phyloP scores from a whole-genome alignment of 257 asterid species.

The Buddleja alternifolia region DNA sequence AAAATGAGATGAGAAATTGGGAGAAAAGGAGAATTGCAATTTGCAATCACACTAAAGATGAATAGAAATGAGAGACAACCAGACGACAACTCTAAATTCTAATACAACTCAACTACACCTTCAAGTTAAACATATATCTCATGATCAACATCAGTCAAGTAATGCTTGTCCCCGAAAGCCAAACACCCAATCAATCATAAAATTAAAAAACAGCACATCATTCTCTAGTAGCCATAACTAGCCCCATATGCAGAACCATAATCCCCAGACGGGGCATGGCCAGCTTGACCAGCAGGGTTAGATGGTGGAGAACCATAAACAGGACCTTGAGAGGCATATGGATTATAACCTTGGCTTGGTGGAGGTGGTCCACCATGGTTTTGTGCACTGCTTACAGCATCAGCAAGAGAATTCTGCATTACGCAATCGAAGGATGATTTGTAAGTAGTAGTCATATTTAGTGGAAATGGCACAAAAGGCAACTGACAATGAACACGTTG shows the following conservation, averaged over 20 bases:
- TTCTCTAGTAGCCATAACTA: too few relatives aligned
- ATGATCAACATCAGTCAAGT: too few relatives aligned
- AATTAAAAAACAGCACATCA: too few relatives aligned
- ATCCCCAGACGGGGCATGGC: conserved; percentile 57
- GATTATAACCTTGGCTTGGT: conserved; percentile 63
- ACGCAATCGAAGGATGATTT: not conserved
- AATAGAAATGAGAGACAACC: too few relatives aligned
- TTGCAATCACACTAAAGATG: too few relatives aligned
- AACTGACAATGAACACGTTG: not conserved
- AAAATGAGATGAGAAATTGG: too few relatives aligned
- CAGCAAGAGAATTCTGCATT: conserved; percentile 75
- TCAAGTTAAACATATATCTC: too few relatives aligned
- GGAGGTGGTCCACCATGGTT: conserved; percentile 41
- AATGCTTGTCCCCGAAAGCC: too few relatives aligned
- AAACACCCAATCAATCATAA: too few relatives aligned
- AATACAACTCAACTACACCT: too few relatives aligned
- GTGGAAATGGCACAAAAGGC: not conserved
- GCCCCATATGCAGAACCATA: conserved; percentile 27
- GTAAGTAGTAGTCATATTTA: not conserved
- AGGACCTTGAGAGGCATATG: conserved; percentile 58
- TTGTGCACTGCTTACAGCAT: conserved; percentile 53
- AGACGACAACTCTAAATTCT: too few relatives aligned
- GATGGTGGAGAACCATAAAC: conserved; percentile 48
- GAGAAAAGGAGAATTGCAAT: too few relatives aligned
- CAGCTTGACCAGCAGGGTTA: conserved; percentile 45